Base-by-base conservation (phyloP, 75 land plant species). In the Cupressus sempervirens region DNA sequence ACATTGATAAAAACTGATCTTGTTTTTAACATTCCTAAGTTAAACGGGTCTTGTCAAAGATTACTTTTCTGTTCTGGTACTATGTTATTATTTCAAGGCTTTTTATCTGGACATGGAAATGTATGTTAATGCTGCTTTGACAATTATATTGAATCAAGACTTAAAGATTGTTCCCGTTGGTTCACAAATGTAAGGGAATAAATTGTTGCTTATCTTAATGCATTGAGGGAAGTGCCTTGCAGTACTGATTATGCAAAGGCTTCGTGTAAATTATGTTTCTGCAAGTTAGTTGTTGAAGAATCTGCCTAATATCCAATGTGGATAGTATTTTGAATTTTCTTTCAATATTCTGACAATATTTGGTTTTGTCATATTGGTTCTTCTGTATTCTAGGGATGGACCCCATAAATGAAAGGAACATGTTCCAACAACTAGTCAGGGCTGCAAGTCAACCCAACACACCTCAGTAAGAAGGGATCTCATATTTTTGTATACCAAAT, bases 361-460 rank as follows among this genome's bases (percentile, higher is more conserved):
- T 10, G 38, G 48, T 82, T 50, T 82, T 53, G 81, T 12, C n/a
- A 8, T 38, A 11, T n/a, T 81, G 48, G 32, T 26, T 23, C 46
- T n/a, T 85, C 3, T 80, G 29, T 73, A 16, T 46, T 45, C 35
- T 89, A 98, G 99, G 99, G 74, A 98, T 98, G 99, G 99, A 98
- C 70, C 99, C 99, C 1, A 88, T 95, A 73, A 98, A 98, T 86
- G 99, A 98, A 83, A 93, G 99, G 74, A 98, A 96, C 81, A 98
- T 98, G 99, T 98, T 98, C 83, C 99, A 98, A 86, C 99, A 98
- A 83, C 92, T 98, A 76, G 99, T 96, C 30, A 92, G 95, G 86
- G 97, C 99, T 76, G 97, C 99, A 26, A 98, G 99, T 88, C 98
- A 95, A 85, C 94, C 92, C 26, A 95, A 93, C 84, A 98, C 99